Evolutionary conservation across 495 filamentous ascomycete species (phyloP).

Genomic region (Penicillium bovifimosum): DNA sequence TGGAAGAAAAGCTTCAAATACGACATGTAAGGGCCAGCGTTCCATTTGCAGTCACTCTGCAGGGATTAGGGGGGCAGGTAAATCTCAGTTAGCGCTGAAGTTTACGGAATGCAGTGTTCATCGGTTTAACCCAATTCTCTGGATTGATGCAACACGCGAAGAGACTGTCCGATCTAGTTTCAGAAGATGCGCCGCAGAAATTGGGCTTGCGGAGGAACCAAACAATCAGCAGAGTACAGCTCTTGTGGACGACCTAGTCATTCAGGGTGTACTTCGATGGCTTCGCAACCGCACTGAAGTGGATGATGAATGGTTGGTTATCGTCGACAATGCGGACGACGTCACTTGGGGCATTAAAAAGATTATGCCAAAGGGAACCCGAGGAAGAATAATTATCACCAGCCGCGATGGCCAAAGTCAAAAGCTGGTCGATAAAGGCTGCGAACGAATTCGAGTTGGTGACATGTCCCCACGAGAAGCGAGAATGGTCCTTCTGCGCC

Average conservation of each 20-base stretch:
- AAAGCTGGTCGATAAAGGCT: not conserved
- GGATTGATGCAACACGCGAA: not conserved
- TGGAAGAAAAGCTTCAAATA: not conserved
- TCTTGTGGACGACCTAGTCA: not conserved
- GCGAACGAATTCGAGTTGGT: not conserved
- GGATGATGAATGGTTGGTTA: not conserved
- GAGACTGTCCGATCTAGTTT: not conserved
- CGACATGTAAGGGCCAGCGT: not conserved
- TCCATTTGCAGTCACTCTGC: not conserved
- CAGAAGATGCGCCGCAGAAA: not conserved
- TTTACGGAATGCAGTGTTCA: not conserved
- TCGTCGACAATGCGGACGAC: not conserved
- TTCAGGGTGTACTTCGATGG: not conserved
- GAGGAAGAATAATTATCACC: not conserved
- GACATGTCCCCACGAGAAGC: not conserved
- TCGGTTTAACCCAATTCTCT: not conserved
- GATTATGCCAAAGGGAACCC: not conserved
- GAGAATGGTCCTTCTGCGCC: not conserved
- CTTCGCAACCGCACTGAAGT: not conserved
- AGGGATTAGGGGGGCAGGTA: not conserved
- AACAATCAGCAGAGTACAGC: not conserved
- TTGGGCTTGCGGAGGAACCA: not conserved
- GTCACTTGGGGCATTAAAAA: not conserved
- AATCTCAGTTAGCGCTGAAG: not conserved
- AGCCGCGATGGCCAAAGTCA: not conserved